Base-by-base conservation (phyloP, 495 filamentous ascomycete species). In the Bacidia rubella region DNA sequence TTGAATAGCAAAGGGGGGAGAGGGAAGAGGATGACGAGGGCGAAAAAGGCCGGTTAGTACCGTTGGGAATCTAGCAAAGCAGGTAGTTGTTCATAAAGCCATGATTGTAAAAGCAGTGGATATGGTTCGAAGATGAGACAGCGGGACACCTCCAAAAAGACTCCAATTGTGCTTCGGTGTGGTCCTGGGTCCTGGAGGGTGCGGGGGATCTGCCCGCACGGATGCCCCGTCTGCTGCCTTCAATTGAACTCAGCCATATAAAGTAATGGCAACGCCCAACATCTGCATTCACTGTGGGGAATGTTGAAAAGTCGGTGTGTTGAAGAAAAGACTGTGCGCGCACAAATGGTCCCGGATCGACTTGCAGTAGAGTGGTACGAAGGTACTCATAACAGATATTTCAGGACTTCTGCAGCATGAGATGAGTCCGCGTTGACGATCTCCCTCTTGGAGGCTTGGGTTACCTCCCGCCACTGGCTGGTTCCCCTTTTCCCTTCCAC, bases 121-220 rank as follows among this genome's bases (percentile, higher is more conserved):
- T 11, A 41, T 2, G 53, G 51, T 11, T 64, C 63, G 49, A 66
- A 32, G 41, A 61, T 48, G 41, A 68, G 64, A 49, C 23, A 39
- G 60, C 66, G 65, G 62, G 69, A 70, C 53, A 68, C 66, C 23
- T 53, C 54, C 32, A n/a, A 42, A 43, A 52, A 21, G 15, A 55
- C 42, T 56, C 56, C 48, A 35, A 51, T 23, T 27, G 3, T 49
- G 53, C 41, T 20, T 20, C 41, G 41, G 19, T 43, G 10, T 43
- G 41, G 7, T 17, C 19, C 41, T 20, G 41, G 41, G 41, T 20
- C 5, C 29, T 15, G 29, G 29, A 7, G 29, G 29, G 29, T 35
- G 29, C 29, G 29, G 29, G 29, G 29, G 29, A 35, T 35, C 29
- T 35, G 29, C 29, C 29, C 29, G 29, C 29, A 35, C 29, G 29